phyloP scores from a whole-genome alignment of 208 protist species.

The Acanthamoeba castellanii region DNA sequence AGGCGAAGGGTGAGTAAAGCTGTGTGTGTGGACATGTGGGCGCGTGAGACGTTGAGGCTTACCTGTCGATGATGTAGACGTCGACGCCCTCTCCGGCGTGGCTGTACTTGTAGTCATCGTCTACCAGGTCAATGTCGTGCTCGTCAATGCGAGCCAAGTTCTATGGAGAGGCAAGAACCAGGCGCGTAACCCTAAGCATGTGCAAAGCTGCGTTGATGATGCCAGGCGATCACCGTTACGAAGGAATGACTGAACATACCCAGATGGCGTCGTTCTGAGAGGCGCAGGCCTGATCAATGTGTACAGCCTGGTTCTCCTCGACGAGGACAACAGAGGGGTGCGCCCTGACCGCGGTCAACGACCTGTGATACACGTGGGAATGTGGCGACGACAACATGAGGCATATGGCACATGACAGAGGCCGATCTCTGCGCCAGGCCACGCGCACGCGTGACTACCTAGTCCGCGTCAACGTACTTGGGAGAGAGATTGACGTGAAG shows the following conservation, averaged over 20 bases:
- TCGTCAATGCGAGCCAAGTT: constrained; percentile 54
- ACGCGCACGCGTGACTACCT: too few species aligned
- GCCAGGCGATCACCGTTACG: too few species aligned
- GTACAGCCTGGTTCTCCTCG: constrained; percentile 51
- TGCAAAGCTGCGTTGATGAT: too few species aligned
- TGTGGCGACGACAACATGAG: too few species aligned
- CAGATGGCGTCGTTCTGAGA: constrained; percentile 55
- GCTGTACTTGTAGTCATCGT: constrained; percentile 37
- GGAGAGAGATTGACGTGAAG: neutral
- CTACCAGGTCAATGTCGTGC: constrained; percentile 58
- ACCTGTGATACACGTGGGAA: neutral
- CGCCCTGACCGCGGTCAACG: neutral
- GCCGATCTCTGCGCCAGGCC: too few species aligned
- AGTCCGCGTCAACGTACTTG: too few species aligned
- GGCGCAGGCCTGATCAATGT: neutral
- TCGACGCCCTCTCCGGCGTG: constrained; percentile 24
- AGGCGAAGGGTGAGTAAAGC: too few species aligned
- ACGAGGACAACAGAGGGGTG: constrained; percentile 5
- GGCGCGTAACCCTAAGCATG: too few species aligned
- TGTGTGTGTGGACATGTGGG: too few species aligned
- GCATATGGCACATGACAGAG: too few species aligned
- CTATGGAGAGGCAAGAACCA: neutral
- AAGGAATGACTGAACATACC: neutral
- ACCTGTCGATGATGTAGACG: constrained; percentile 77
- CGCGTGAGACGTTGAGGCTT: neutral